Conservation (phyloP, 805 yeast species). For the Wickerhamomyces alni region DNA sequence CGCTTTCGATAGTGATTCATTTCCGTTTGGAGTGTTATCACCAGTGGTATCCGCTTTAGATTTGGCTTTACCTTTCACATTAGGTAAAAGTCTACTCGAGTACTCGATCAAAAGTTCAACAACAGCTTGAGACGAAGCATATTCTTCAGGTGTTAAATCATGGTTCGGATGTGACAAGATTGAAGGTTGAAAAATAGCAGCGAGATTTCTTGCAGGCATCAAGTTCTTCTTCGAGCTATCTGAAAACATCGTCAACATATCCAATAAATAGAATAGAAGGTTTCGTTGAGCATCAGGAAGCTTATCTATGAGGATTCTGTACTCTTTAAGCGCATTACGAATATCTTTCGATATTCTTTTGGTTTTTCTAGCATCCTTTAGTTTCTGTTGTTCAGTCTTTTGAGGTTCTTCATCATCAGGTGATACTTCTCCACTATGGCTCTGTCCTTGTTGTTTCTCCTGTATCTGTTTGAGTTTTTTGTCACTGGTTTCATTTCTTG, state of each 20-base stretch:
- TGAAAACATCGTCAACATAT: constrained; percentile 79
- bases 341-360: constrained; percentile 60
- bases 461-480: constrained; percentile 29
- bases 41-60: background rate
- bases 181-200: constrained; percentile 97
- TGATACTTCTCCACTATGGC: constrained; percentile 3
- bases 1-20: background rate
- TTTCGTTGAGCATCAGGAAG: constrained; percentile 80
- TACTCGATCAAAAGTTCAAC: constrained; percentile 87
- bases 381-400: constrained; percentile 24
- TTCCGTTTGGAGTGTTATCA: background rate
- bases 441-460: constrained; percentile 11
- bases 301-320: constrained; percentile 58
- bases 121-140: constrained; percentile 78
- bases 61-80: constrained; percentile 26
- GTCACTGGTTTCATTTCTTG: constrained; percentile 40
- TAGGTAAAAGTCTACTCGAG: constrained; percentile 70
- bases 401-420: constrained; percentile 17
- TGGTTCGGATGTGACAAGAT: constrained; percentile 87
- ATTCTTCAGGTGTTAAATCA: constrained; percentile 89
- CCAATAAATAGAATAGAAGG: constrained; percentile 78
- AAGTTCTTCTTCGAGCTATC: constrained; percentile 69
- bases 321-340: constrained; percentile 61
- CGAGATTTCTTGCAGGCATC: constrained; percentile 90
- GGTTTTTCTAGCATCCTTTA: constrained; percentile 32